These are phyloP conservation scores for Fomitiporia mediterranea DNA, from an alignment of 1,284 basidiomycete genomes.

Conservation along the genomic window DNA sequence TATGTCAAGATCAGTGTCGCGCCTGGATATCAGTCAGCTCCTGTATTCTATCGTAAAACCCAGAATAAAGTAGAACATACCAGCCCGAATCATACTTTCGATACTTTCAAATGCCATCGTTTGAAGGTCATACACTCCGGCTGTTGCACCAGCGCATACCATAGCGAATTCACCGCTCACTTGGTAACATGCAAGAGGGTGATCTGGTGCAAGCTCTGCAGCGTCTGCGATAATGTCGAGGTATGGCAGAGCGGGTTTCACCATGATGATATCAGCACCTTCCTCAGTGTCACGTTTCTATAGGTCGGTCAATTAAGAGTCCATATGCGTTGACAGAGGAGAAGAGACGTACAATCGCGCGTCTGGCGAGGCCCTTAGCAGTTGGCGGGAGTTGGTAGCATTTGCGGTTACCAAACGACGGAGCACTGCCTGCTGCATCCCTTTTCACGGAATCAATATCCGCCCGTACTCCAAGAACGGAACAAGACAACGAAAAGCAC, in stretches of 20 bases:
- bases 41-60: constrained; percentile 19
- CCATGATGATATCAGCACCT: constrained; percentile 99
- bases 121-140: constrained; percentile 89
- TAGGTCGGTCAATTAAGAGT: background rate
- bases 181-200: constrained; percentile 93
- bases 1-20: constrained; percentile 90
- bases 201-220: constrained; percentile 74
- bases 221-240: constrained; percentile 95
- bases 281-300: constrained; percentile 88
- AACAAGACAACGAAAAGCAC: constrained; percentile 4
- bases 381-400: constrained; percentile 95
- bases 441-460: constrained; percentile 37
- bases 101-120: constrained; percentile 93
- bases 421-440: constrained; percentile 93
- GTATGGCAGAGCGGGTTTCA: constrained; percentile 95
- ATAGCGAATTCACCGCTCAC: constrained; percentile 98
- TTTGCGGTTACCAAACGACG: constrained; percentile 91
- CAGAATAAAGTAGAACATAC: constrained; percentile 33
- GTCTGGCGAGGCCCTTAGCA: constrained; percentile 85
- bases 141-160: constrained; percentile 89
- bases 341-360: constrained; percentile 77
- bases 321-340: background rate
- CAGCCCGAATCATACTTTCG: constrained; percentile 88
- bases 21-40: constrained; percentile 39
- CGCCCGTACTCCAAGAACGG: background rate